Conservation (phyloP, 192 early-diverging fungal genomes). For the Coemansia sp. region DNA sequence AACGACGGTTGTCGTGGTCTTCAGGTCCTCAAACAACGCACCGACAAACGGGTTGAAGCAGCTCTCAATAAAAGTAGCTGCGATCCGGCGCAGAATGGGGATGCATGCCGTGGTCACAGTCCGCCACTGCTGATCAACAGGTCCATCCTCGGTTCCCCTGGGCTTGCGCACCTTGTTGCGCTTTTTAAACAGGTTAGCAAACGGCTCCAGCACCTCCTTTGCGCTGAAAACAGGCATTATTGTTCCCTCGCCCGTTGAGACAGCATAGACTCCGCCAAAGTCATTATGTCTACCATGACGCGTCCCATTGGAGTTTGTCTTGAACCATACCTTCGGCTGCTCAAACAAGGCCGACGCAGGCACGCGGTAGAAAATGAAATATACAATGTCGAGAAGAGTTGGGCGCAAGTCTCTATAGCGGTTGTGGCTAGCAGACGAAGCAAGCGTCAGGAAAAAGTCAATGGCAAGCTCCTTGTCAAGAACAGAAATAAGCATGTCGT, state of each 20-base stretch:
- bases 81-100: slow-evolving; percentile 34
- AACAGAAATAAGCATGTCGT: slow-evolving; percentile 62
- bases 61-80: slow-evolving; percentile 44
- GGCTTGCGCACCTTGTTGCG: slow-evolving; percentile 22
- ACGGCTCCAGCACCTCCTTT: slow-evolving; percentile 39
- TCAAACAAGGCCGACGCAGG: slow-evolving; percentile 38
- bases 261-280: slow-evolving; percentile 69
- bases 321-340: slow-evolving; percentile 27
- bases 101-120: slow-evolving; percentile 23
- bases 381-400: slow-evolving; percentile 48
- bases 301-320: slow-evolving; percentile 10
- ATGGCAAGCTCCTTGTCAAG: slow-evolving; percentile 64
- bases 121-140: slow-evolving; percentile 41
- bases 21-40: slow-evolving; percentile 43
- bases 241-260: slow-evolving; percentile 48
- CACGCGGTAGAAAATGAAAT: slow-evolving; percentile 51
- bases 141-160: slow-evolving; percentile 4
- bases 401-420: slow-evolving; percentile 55
- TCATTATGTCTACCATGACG: slow-evolving; percentile 59
- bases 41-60: slow-evolving; percentile 48
- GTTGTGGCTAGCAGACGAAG: slow-evolving; percentile 60
- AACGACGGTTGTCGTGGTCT: slow-evolving; percentile 16
- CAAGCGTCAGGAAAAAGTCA: slow-evolving; percentile 70
- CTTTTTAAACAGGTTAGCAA: slow-evolving; percentile 43
- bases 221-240: slow-evolving; percentile 53